Evolutionary conservation across 352 stramenopile species (phyloP), one percentile per base, ranked within the genome.

Genomic region (Globisporangium cystogenes): DNA sequence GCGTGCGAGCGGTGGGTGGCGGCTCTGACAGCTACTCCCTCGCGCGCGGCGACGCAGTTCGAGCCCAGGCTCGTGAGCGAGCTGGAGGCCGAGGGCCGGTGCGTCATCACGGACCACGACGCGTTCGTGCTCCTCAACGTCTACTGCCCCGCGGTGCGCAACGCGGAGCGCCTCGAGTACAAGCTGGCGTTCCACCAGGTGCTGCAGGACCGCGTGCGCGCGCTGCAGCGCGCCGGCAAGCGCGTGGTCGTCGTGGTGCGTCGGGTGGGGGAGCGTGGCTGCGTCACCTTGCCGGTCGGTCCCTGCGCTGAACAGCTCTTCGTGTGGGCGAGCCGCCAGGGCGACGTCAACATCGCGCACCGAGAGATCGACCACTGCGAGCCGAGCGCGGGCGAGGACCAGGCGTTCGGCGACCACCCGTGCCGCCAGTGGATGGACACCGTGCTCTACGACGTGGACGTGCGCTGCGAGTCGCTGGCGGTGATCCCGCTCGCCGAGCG

Each of bases 61-160:
- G 55, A 72, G 3, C 45, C 72, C 0, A 80, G 79, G 60, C 20
- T 80, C 15, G 54, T 90, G 61, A 77, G 57, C 11, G 67, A 88
- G 20, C 56, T 93, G 41, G 82, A 93, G 41, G 68, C 71, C 20
- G 88, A 96, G 65, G 88, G 88, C 4, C 76, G 88, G 2, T 86
- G 86, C 51, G 62, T 97, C 20, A 85, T 96, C 50, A 96, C 87
- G 6, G 84, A 96, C 55, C 87, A 96, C 57, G 56, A 74, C 45
- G 62, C 81, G n/a, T 97, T 96, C 62, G 76, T 96, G 33, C 66
- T 97, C 16, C 47, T 97, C 36, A 97, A 97, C 60, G 77, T 90
- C 20, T 97, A 97, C 61, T 95, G 85, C 31, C 87, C 87, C 27
- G 84, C 87, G 7, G 61, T 86, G 21, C 67, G 71, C 27, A 87